Base-by-base conservation (phyloP, 2,329 filamentous ascomycete species). In the Magnaporthiopsis incrustans region DNA sequence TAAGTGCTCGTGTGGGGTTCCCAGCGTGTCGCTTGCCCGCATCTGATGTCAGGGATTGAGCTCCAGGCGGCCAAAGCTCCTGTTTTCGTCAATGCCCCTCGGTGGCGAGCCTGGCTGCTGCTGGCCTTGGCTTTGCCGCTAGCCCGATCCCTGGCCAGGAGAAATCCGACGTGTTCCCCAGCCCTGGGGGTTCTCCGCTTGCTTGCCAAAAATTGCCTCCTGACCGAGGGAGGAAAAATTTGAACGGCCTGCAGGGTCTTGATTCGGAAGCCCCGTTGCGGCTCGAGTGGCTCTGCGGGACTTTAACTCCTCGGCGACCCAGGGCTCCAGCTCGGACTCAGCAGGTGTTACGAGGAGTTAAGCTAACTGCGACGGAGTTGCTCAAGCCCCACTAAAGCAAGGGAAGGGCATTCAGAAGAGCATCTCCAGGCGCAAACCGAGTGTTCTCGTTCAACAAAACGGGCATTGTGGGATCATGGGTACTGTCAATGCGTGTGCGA, bases 311-410 rank as follows among this genome's bases (percentile, higher is more conserved):
- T 60, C 63, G 59, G 59, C 59, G 58, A 44, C 32, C 38, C 59
- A 58, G 30, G 38, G 25, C 53, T 59, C 60, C 30, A 26, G 25
- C 64, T 64, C 64, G 64, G 60, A 32, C 8, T 27, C 27, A 53
- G 12, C 38, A 61, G 62, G 64, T 56, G 57, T 63, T 63, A 64
- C 64, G 64, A 65, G 64, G 64, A 65, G 64, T 61, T 65, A 63
- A 59, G 61, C 25, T 63, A 63, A 57, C 56, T 53, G 57, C 59
- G 61, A 14, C 62, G 64, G 60, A 62, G 50, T 64, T 30, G 30
- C 30, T 50, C 30, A 30, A 61, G 26, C 25, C 60, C 60, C 61
- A 57, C 44, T 3, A 22, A 25, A 25, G 44, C n/a, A 4, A 25
- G 6, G 8, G 44, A 15, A 18, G 2, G 12, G 14, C 35, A 53